phyloP scores from a whole-genome alignment of 2,329 filamentous ascomycete species.

The Aspergillus ochraceus region DNA sequence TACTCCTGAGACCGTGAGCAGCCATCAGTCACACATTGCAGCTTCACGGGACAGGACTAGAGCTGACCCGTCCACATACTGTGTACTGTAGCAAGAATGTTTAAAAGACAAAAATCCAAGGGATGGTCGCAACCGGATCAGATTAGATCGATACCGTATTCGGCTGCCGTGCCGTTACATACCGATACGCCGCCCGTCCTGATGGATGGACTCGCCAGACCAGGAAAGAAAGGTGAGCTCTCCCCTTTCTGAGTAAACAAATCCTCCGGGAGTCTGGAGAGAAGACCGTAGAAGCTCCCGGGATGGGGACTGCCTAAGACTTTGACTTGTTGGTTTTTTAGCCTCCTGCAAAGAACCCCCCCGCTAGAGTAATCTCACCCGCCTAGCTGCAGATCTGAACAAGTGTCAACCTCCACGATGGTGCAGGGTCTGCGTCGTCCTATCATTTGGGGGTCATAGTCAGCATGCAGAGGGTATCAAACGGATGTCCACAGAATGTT shows the following conservation, averaged over 20 bases:
- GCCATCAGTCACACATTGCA: neutral
- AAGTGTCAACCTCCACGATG: constrained; percentile 12
- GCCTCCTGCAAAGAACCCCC: neutral
- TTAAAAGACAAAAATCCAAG: no score
- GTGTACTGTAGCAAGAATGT: neutral
- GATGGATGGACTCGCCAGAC: neutral
- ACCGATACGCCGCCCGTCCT: constrained; percentile 3
- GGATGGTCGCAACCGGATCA: constrained; percentile 19
- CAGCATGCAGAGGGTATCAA: neutral
- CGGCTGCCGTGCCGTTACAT: constrained; percentile 10
- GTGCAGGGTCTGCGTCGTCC: neutral
- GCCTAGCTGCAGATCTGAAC: constrained; percentile 18
- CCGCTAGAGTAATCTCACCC: constrained; percentile 10
- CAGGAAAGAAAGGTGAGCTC: neutral
- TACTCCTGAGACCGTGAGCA: no score
- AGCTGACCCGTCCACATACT: neutral
- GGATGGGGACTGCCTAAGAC: no score
- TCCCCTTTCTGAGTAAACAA: neutral
- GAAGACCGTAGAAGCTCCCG: no score
- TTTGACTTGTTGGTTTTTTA: neutral
- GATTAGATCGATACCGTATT: constrained; percentile 26
- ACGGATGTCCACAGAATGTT: no score
- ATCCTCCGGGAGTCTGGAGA: neutral
- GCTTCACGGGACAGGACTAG: neutral
- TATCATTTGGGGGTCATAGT: constrained; percentile 7